Conservation (phyloP, 495 filamentous ascomycete genomes). For the Peziza echinospora region DNA sequence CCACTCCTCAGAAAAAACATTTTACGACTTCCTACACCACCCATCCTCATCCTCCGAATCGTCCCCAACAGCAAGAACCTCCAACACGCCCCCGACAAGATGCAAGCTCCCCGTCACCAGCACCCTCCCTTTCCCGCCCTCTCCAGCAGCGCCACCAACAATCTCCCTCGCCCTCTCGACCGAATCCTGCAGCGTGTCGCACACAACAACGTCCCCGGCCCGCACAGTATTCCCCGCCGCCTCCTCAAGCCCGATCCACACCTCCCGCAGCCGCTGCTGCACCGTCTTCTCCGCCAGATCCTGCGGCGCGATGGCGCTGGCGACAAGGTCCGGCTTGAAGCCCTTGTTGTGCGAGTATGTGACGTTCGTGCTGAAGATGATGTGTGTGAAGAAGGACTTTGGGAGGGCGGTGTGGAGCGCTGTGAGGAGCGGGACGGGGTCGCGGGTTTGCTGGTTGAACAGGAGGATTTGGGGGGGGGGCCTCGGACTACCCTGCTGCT, state of each 20-base stretch:
- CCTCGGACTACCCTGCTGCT: too few relatives aligned
- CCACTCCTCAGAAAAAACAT: too few relatives aligned
- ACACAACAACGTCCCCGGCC: too few relatives aligned
- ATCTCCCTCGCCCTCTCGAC: constrained; percentile 34
- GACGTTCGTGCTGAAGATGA: constrained; percentile 36
- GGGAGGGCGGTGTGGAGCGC: constrained; percentile 23
- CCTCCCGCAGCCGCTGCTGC: constrained; percentile 51
- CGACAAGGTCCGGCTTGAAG: constrained; percentile 44
- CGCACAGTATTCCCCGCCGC: constrained; percentile 22
- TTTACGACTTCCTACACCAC: too few relatives aligned
- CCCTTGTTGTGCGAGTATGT: not conserved
- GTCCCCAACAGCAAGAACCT: constrained; percentile 53
- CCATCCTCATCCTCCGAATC: too few relatives aligned
- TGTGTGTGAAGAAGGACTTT: constrained; percentile 58
- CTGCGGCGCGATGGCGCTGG: constrained; percentile 42
- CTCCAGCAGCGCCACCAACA: constrained; percentile 1
- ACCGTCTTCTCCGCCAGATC: constrained; percentile 47
- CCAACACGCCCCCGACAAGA: constrained; percentile 62
- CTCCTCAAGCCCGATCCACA: constrained; percentile 37
- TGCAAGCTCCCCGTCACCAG: constrained; percentile 74
- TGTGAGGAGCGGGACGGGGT: constrained; percentile 38
- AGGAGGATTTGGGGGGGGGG: constrained; percentile 45
- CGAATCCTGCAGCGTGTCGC: constrained; percentile 68
- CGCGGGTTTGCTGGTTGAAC: constrained; percentile 87
- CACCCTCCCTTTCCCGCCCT: constrained; percentile 13